Base-by-base conservation (phyloP, 306 rosid genomes). In the Begonia masoniana region DNA sequence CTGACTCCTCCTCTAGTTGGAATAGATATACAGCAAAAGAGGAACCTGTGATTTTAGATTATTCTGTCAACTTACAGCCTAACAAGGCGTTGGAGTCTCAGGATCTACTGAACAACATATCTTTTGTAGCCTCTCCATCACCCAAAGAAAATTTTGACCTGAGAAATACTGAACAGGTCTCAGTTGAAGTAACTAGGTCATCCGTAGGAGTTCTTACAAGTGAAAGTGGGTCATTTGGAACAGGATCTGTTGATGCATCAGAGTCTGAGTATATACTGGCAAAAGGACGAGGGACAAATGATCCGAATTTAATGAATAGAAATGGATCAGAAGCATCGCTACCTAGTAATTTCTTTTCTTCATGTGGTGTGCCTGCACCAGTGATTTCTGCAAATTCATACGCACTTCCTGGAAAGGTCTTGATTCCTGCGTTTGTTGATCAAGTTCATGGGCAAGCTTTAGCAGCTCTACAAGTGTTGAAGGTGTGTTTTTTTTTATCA, bases 281-380 rank as follows among this genome's bases (percentile, higher is more conserved):
- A 58, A 69, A 82, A 68, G 77, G 58, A 35, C 65, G 50, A 63
- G 67, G 58, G 66, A 63, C 56, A 58, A 59, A 63, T 24, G 56
- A 55, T 71, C 41, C 56, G 58, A 68, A 63, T 39, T 72, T 64
- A 65, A 59, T 62, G 50, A 61, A 60, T 63, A 69, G 54, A 71
- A 80, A 49, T 68, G 72, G 52, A 64, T 66, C 82, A 53, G 78
- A 74, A 74, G 62, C 77, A 62, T 65, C 82, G 52, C 69, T 47
- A 57, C 73, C 78, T 75, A 78, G 72, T 71, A 71, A 66, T 61
- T 62, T 73, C 68, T 86, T 79, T 82, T 81, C 94, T 68, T 74
- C 85, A 69, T 84, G 88, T 51, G 99, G 99, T 50, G 76, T 86
- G 60, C 99, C 96, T 54, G 99, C 99, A 68, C 99, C 99, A 67